Base-by-base conservation (phyloP, 495 filamentous ascomycete genomes). In the Letharia lupina region DNA sequence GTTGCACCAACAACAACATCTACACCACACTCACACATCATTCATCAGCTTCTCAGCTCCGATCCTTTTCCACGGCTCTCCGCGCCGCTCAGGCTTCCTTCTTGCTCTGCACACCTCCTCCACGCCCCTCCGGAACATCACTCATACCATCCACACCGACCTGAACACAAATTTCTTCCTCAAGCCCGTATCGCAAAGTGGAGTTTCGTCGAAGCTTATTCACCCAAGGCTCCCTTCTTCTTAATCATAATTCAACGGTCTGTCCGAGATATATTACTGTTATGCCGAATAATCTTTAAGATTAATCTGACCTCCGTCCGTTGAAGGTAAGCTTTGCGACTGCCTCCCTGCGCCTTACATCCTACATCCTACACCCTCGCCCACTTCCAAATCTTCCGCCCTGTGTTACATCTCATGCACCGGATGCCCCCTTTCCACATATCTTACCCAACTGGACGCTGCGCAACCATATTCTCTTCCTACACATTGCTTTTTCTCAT, bases 251-350 rank as follows among this genome's bases (percentile, higher is more conserved):
- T 37, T 37, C 54, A 57, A 37, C 54, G 54, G 54, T 57, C 54
- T 39, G 54, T 31, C 54, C 54, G 54, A 57, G 16, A 37, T 57
- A 57, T 10, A 57, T 57, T 57, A 57, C 33, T 35, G 20, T 9
- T 9, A 66, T 61, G 39, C 57, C 59, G 47, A 44, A 52, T 23
- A 28, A 23, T 66, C 45, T 54, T 44, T 23, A 45, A 61, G n/a
- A 54, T 56, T 66, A 54, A 48, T 35, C 64, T 54, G 64, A 61
- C 44, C 44, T 54, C 40, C 45, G 15, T 52, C 62, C 23, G 23
- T 28, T 28, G 23, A 23, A 50, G 58, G 64, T 66, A 66, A 62
- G 64, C 64, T 45, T 66, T 61, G 64, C 58, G 58, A 66, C 58
- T 61, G 39, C 54, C 16, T 57, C 54, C 54, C 33, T 57, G 31